A percentile compares a stretch with the other conserved stretches of the same genome.
phyloP scores from a whole-genome alignment of 1,139 yeast genomes.

The Saccharomyces hybrid region DNA sequence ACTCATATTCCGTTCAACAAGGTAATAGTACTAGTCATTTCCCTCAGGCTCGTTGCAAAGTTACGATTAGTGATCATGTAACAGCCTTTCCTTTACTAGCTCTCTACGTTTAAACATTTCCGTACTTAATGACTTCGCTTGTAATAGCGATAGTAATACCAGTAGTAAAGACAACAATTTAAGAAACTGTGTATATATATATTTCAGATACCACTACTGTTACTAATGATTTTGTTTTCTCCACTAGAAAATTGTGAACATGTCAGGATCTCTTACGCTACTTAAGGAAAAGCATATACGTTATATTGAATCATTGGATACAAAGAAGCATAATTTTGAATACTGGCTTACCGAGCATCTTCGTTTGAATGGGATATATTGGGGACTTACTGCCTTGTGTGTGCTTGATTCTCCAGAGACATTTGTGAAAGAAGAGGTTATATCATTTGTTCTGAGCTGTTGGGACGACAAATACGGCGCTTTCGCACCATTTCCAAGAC shows the following conservation, averaged over 20 bases:
- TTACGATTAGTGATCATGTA: neutral
- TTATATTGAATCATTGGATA: constrained; percentile 45
- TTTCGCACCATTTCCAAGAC: constrained; percentile 82
- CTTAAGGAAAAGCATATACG: constrained; percentile 43
- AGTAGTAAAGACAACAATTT: neutral
- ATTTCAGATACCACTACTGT: neutral
- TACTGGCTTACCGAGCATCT: constrained; percentile 90
- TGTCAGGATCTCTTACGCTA: constrained; percentile 12
- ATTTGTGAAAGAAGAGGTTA: constrained; percentile 52
- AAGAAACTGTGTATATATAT: neutral
- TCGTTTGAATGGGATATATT: constrained; percentile 83
- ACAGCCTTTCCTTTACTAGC: neutral
- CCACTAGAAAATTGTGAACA: neutral
- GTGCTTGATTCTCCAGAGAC: constrained; percentile 50
- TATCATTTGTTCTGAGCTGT: constrained; percentile 62
- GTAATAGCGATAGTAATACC: neutral
- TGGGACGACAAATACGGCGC: constrained; percentile 61
- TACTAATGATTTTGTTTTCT: neutral
- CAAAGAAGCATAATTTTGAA: constrained; percentile 50
- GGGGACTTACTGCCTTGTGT: constrained; percentile 83
- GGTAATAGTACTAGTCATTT: neutral
- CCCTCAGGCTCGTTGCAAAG: neutral
- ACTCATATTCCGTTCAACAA: neutral
- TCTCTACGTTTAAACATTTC: neutral
- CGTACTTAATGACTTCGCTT: neutral